Conservation (phyloP, 2,329 filamentous ascomycete species). For the Ilyonectria sp. region DNA sequence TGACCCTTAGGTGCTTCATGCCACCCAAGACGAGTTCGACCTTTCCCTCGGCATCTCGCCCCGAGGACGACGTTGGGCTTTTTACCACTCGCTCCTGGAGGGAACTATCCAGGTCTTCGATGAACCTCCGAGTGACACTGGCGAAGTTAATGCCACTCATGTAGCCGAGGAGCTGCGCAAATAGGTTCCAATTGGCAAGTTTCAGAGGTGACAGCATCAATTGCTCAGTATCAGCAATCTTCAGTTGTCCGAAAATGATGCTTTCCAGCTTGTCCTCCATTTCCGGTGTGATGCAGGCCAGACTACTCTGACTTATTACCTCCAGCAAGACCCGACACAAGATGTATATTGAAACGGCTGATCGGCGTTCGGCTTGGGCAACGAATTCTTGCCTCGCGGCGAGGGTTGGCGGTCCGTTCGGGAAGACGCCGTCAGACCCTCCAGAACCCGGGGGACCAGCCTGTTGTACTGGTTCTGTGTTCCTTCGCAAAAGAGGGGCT, state of each 20-base stretch:
- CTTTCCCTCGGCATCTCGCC: constrained; percentile 81
- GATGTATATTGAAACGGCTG: constrained; percentile 95
- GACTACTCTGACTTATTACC: constrained; percentile 90
- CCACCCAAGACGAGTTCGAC: constrained; percentile 90
- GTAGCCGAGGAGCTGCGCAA: constrained; percentile 91
- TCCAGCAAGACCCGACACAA: constrained; percentile 94
- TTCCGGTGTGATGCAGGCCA: constrained; percentile 86
- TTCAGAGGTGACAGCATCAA: constrained; percentile 84
- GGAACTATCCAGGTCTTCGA: constrained; percentile 83
- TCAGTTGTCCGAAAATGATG: constrained; percentile 97
- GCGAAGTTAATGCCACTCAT: constrained; percentile 96
- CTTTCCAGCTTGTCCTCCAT: constrained; percentile 96
- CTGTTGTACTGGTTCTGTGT: constrained; percentile 80
- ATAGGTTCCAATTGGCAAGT: constrained; percentile 95
- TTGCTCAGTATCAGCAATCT: constrained; percentile 88
- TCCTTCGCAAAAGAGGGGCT: constrained; percentile 75
- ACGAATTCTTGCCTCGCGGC: constrained; percentile 78
- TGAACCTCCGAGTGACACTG: constrained; percentile 85
- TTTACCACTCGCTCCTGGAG: constrained; percentile 84
- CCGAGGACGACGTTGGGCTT: constrained; percentile 69
- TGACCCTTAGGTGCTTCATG: constrained; percentile 90
- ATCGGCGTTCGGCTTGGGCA: constrained; percentile 86
- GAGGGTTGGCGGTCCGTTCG: constrained; percentile 56
- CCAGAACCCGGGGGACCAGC: constrained; percentile 48
- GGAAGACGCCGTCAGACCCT: constrained; percentile 49